Evolutionary conservation across 148 eudicot species (phyloP).

Genomic region (Persicaria maculosa): DNA sequence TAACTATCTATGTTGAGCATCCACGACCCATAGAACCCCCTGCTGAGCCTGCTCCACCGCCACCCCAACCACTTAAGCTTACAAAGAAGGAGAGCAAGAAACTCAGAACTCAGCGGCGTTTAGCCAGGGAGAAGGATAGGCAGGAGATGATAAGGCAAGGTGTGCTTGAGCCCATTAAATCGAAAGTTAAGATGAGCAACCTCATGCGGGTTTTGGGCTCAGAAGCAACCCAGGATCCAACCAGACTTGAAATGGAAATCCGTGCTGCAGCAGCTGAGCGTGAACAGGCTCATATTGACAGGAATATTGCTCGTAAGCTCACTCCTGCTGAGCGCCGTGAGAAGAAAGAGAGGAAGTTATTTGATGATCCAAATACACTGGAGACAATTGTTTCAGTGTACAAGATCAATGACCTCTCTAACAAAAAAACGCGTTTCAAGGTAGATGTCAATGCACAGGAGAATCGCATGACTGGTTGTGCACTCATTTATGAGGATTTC

Average conservation of each 20-base stretch:
- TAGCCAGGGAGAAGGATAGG: constrained; percentile 72
- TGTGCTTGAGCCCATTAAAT: constrained; percentile 76
- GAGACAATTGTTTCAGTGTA: constrained; percentile 83
- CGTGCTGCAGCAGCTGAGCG: constrained; percentile 96
- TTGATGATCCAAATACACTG: constrained; percentile 61
- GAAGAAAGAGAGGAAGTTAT: constrained; percentile 86
- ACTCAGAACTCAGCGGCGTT: constrained; percentile 80
- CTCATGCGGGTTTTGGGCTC: constrained; percentile 91
- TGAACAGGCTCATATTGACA: constrained; percentile 88
- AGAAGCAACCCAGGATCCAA: constrained; percentile 96
- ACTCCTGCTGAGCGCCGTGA: constrained; percentile 93
- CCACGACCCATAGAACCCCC: constrained; percentile 94
- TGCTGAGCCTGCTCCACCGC: constrained; percentile 81
- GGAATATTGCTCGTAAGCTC: constrained; percentile 85
- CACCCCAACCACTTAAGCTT: constrained; percentile 88
- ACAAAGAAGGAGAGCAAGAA: constrained; percentile 95
- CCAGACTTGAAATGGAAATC: constrained; percentile 76
- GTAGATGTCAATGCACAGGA: constrained; percentile 94
- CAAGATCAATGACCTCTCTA: constrained; percentile 71
- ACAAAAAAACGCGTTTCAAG: constrained; percentile 70
- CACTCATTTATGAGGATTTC: constrained; percentile 58
- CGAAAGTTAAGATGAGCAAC: constrained; percentile 96
- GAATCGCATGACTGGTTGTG: constrained; percentile 79
- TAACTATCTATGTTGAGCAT: constrained; percentile 83
- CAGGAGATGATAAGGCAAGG: constrained; percentile 99